Conservation (phyloP, 139 green algal species). For the Limnomonas spitsbergensis region DNA sequence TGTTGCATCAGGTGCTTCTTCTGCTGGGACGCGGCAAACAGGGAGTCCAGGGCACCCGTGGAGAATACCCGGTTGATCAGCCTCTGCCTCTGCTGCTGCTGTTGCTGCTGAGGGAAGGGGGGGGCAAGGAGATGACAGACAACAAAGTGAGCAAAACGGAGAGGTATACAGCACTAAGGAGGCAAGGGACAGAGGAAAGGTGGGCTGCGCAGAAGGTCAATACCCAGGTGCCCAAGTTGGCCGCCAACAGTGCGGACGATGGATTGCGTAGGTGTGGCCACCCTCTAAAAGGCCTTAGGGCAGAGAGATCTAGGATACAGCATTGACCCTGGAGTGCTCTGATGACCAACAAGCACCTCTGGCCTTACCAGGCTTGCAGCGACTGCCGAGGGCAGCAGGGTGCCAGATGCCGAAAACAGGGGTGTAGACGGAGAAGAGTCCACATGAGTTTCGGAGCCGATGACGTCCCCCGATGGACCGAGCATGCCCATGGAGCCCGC, state of each 20-base stretch:
- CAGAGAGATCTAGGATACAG: no score
- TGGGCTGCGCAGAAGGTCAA: slow-evolving; percentile 15
- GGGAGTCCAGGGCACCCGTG: slow-evolving; percentile 14
- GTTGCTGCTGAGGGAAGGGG: slow-evolving; percentile 10
- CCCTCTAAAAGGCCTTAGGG: no score
- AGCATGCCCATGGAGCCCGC: slow-evolving; percentile 12
- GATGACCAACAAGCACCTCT: no score
- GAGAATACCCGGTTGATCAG: slow-evolving; percentile 30
- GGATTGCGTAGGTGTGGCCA: slow-evolving; percentile 9
- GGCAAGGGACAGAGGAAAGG: slow-evolving; percentile 8
- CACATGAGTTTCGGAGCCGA: not conserved
- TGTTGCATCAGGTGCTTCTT: not conserved
- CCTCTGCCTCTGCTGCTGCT: slow-evolving; percentile 4
- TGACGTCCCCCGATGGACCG: not conserved
- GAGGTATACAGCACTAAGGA: no score
- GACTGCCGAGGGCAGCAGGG: not conserved
- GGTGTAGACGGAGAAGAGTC: no score
- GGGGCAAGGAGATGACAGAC: no score
- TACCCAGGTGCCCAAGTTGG: slow-evolving; percentile 1
- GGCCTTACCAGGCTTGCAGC: not conserved
- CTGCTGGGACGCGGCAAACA: not conserved
- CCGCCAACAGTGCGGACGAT: slow-evolving; percentile 11
- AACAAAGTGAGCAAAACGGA: no score
- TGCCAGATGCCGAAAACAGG: no score
- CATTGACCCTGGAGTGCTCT: no score